Evolutionary conservation across 2,329 filamentous ascomycete species (phyloP).

Genomic region (Phialophora verrucosa): DNA sequence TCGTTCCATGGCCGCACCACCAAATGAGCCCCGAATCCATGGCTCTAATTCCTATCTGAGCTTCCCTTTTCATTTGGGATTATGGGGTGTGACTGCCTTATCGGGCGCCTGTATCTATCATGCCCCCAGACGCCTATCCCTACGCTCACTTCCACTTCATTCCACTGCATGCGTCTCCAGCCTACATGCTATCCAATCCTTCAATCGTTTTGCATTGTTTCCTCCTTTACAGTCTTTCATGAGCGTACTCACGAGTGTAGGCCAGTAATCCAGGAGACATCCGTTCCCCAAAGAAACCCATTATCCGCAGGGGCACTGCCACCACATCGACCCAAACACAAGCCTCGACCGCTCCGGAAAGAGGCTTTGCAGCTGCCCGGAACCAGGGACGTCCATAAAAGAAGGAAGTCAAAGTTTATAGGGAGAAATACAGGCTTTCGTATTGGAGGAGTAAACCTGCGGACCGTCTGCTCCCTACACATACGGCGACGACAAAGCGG

Average conservation of each 20-base stretch:
- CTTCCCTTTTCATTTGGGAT: constrained; percentile 4
- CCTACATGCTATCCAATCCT: neutral
- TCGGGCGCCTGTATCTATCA: constrained; percentile 19
- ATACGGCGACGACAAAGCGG: constrained; percentile 23
- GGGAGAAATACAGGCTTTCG: neutral
- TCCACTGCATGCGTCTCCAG: neutral
- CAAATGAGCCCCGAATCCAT: constrained; percentile 14
- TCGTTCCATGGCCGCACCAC: constrained; percentile 27
- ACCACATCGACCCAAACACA: neutral
- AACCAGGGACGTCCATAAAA: neutral
- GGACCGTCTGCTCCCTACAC: neutral
- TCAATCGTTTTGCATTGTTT: constrained; percentile 17
- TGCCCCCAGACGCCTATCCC: constrained; percentile 6
- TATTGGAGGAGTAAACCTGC: neutral
- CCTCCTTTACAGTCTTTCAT: constrained; percentile 8
- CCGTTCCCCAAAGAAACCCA: neutral
- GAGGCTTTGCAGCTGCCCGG: neutral
- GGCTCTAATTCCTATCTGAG: constrained; percentile 13
- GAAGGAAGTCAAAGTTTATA: neutral
- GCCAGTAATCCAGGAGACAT: neutral
- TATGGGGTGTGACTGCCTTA: constrained; percentile 34
- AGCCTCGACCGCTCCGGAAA: neutral
- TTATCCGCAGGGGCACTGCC: neutral
- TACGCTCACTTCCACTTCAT: constrained; percentile 22
- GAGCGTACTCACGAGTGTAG: constrained; percentile 9